These are phyloP conservation scores for Boletellus emodensis DNA, from an alignment of 768 basidiomycete genomes.

Conservation along the genomic window DNA sequence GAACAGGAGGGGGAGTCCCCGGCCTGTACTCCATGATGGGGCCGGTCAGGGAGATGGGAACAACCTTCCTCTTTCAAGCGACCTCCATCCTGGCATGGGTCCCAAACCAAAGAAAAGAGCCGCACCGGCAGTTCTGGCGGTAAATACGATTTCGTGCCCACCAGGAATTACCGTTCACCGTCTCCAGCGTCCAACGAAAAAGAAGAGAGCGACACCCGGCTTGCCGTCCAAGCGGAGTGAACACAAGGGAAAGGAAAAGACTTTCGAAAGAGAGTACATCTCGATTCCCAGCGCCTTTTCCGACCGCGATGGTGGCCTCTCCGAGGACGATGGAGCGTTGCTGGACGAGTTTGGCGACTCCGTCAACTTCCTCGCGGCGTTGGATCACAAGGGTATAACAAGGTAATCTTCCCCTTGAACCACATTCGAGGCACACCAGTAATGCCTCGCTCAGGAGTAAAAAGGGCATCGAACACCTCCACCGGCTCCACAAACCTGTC, in stretches of 20 bases:
- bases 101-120: conserved; percentile 32
- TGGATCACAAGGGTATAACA: conserved; percentile 80
- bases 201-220: conserved; percentile 48
- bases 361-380: conserved; percentile 58
- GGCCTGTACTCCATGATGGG: conserved; percentile 25
- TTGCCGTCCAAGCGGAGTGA: conserved; percentile 29
- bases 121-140: conserved; percentile 28
- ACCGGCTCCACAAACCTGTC: conserved; percentile 59
- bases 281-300: conserved; percentile 46
- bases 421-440: neutral
- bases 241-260: conserved; percentile 54
- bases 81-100: conserved; percentile 20
- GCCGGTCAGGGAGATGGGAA: conserved; percentile 7
- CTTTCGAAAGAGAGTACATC: conserved; percentile 55
- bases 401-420: conserved; percentile 45
- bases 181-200: conserved; percentile 48
- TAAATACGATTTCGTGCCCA: conserved; percentile 8
- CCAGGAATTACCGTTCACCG: neutral
- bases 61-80: conserved; percentile 19
- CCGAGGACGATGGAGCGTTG: conserved; percentile 68
- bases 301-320: conserved; percentile 40
- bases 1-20: conserved; percentile 55
- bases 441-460: conserved; percentile 58
- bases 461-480: conserved; percentile 72
- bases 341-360: conserved; percentile 61